Evolutionary conservation across 2,329 filamentous ascomycete genomes (phyloP).

Genomic region (Stagonosporopsis tanaceti): DNA sequence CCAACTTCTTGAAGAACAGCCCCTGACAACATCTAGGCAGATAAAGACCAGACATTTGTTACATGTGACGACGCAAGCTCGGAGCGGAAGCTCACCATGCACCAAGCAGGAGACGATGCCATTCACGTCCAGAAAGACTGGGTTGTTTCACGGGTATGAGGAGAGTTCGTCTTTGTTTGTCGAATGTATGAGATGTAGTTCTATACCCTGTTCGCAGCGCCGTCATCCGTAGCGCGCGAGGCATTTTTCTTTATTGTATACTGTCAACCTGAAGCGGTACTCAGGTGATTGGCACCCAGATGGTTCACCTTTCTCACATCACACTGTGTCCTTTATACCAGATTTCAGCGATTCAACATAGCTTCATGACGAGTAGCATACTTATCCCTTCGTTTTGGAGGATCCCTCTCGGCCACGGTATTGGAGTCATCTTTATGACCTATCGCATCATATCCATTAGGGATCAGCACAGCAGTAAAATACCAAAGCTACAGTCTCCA

Average conservation of each 20-base stretch:
- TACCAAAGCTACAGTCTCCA: too few relatives aligned
- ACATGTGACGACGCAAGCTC: conserved; percentile 32
- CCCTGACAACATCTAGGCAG: conserved; percentile 21
- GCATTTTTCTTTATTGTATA: not conserved
- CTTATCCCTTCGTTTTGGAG: too few relatives aligned
- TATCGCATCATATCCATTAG: too few relatives aligned
- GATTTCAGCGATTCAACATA: too few relatives aligned
- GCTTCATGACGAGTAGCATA: too few relatives aligned
- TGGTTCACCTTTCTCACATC: not conserved
- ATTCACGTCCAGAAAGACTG: conserved; percentile 32
- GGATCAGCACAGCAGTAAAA: too few relatives aligned
- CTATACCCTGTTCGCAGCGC: not conserved
- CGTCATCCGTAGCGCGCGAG: not conserved
- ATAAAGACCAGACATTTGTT: conserved; percentile 28
- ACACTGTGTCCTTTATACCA: too few relatives aligned
- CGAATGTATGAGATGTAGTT: not conserved
- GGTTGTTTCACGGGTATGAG: conserved; percentile 21
- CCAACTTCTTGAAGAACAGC: too few relatives aligned
- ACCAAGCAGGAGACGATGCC: conserved; percentile 19
- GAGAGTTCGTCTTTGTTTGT: too few relatives aligned
- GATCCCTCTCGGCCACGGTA: too few relatives aligned
- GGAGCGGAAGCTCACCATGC: conserved; percentile 27
- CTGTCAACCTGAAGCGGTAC: not conserved
- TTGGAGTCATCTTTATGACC: too few relatives aligned
- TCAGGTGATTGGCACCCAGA: conserved; percentile 8